Conservation (phyloP, 2,329 filamentous ascomycete genomes). For the Neopestalotiopsis rosae region DNA sequence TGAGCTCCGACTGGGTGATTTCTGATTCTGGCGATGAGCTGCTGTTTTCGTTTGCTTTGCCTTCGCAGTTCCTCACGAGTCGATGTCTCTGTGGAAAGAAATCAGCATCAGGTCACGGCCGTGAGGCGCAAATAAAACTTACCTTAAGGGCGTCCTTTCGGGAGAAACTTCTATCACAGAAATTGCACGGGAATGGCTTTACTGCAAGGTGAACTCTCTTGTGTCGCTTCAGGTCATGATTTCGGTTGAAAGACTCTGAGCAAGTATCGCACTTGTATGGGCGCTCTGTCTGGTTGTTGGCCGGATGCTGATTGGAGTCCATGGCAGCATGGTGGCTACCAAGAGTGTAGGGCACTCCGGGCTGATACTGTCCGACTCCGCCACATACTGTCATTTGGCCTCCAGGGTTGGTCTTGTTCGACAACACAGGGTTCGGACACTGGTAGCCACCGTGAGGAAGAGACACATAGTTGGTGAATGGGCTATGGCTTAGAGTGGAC, state of each 20-base stretch:
- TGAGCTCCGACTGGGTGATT: background rate
- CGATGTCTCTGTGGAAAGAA: background rate
- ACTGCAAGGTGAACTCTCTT: slow-evolving; percentile 94
- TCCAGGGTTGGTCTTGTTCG: slow-evolving; percentile 77
- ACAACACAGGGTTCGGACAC: slow-evolving; percentile 74
- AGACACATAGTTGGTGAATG: no score
- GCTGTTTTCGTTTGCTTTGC: background rate
- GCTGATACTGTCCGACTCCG: slow-evolving; percentile 58
- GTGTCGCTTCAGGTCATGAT: slow-evolving; percentile 95
- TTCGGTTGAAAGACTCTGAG: slow-evolving; percentile 91
- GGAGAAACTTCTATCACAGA: slow-evolving; percentile 96
- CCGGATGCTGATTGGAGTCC: slow-evolving; percentile 58
- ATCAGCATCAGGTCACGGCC: background rate
- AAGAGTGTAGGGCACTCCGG: slow-evolving; percentile 61
- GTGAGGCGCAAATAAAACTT: slow-evolving; percentile 35
- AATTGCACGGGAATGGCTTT: slow-evolving; percentile 91
- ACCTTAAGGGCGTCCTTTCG: slow-evolving; percentile 98
- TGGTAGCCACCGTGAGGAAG: slow-evolving; percentile 52
- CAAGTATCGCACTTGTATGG: slow-evolving; percentile 96
- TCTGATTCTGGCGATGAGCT: background rate
- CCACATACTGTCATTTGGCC: slow-evolving; percentile 74
- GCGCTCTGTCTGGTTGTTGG: slow-evolving; percentile 68
- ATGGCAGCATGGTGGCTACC: slow-evolving; percentile 53
- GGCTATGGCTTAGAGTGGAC: no score
- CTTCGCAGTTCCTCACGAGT: background rate